A percentile compares a stretch with the other conserved stretches of the same genome.
Evolutionary conservation across 2,329 filamentous ascomycete genomes (phyloP).

Genomic region (Botrytis deweyae): DNA sequence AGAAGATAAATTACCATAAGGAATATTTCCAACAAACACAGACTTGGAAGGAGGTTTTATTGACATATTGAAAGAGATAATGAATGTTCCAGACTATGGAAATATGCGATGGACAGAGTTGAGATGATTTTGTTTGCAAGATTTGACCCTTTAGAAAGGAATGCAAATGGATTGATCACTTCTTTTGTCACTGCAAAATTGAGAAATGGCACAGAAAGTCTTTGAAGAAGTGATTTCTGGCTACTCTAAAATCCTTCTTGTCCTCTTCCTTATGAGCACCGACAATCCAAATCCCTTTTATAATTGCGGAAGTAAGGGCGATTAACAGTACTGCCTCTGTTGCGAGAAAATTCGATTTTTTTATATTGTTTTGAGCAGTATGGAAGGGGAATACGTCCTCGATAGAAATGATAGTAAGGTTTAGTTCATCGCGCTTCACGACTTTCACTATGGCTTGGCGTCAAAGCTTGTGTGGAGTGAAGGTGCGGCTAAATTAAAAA

Average conservation of each 20-base stretch:
- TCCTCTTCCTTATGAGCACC: conserved; percentile 15
- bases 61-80: conserved; percentile 54
- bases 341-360: neutral
- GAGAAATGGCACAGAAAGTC: conserved; percentile 40
- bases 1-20: conserved; percentile 60
- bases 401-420: neutral
- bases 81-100: conserved; percentile 19
- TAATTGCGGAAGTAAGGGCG: neutral
- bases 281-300: conserved; percentile 15
- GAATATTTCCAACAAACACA: conserved; percentile 83
- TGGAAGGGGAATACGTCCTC: neutral
- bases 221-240: conserved; percentile 39
- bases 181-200: conserved; percentile 22
- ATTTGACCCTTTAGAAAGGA: conserved; percentile 29
- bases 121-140: conserved; percentile 29
- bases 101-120: conserved; percentile 21
- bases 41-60: conserved; percentile 71
- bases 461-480: conserved; percentile 22
- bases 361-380: neutral
- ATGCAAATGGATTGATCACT: conserved; percentile 26
- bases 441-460: conserved; percentile 3
- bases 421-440: conserved; percentile 17
- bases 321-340: neutral
- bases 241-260: conserved; percentile 37
- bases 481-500: conserved; percentile 20